These are phyloP conservation scores for Talaromyces thailandensis DNA, from an alignment of 495 filamentous ascomycete species.

Conservation along the genomic window DNA sequence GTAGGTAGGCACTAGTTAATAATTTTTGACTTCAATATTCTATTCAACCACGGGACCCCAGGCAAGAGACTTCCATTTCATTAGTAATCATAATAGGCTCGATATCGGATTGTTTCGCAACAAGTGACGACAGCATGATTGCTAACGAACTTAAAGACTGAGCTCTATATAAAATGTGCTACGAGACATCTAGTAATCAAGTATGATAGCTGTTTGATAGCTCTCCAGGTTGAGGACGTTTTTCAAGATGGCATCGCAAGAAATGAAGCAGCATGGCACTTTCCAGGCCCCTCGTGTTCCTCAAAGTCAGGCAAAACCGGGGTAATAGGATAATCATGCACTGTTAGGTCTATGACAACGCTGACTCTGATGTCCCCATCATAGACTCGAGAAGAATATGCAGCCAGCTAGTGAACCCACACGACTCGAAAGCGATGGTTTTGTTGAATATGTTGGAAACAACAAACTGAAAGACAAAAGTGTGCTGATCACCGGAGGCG, in stretches of 20 bases:
- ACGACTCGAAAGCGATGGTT: conserved; percentile 15
- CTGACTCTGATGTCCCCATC: background rate
- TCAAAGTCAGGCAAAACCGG: conserved; percentile 19
- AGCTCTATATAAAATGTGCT: background rate
- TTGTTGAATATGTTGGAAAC: conserved; percentile 35
- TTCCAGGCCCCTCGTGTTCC: conserved; percentile 16
- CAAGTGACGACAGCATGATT: conserved; percentile 18
- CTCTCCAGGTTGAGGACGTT: background rate
- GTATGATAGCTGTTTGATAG: background rate
- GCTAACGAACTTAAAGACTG: background rate
- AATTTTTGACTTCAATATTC: too few species aligned
- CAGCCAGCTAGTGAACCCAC: conserved; percentile 15
- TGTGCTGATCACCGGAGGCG: conserved; percentile 48
- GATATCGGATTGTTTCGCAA: background rate
- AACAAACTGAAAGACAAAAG: conserved; percentile 42
- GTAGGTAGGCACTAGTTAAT: too few species aligned
- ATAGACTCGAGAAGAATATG: conserved; percentile 17
- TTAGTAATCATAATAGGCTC: background rate
- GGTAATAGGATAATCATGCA: conserved; percentile 1
- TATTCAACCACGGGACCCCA: too few species aligned
- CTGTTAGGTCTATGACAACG: background rate
- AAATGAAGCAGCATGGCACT: conserved; percentile 14
- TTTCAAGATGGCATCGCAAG: conserved; percentile 12
- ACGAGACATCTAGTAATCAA: background rate
- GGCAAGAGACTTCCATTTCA: background rate